Evolutionary conservation across 768 basidiomycete genomes (phyloP), one percentile per base, ranked within the genome.

Genomic region (Amanita rimosa): DNA sequence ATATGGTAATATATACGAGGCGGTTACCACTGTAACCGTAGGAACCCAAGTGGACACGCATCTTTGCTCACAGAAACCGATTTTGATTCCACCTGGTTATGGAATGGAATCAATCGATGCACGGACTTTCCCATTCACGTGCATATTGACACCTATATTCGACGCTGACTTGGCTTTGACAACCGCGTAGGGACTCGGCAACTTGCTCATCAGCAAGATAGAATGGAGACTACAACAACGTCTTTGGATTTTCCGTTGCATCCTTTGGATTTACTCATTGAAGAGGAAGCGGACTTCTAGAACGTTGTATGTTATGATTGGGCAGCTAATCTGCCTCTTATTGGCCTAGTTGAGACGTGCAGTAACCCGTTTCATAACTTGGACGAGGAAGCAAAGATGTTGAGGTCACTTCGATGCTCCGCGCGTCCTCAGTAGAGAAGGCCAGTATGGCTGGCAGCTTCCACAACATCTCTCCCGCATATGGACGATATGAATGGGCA

Each of bases 141-240:
- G n/a, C 51, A 87, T 17, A 62, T 93, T 7, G 58, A 83, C 52
- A 85, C 90, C 7, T 97, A 26, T 14, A 17, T 35, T 36, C 13
- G 14, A 14, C 11, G 8, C 17, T 24, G 27, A 37, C 14, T 31
- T 31, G 24, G 11, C 8, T 27, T 27, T 27, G 26, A 27, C 26
- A 27, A 27, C 26, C 43, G 19, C 14, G 27, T 47, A 90, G 85
- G 90, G 91, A 1, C 67, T 85, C 2, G 95, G 95, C 0, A 85
- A 84, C 3, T 50, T 91, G 39, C 69, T 98, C 35, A 67, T 97
- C 47, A 75, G 87, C 44, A 87, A 88, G 58, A 76, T 96, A 19
- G 87, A 95, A n/a, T 43, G 93, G 92, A 0, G 88, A 92, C 55
- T 95, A 83, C 58, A 73, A 86, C 55, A 97, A 96, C 56, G 83